A percentile compares a stretch with the other conserved stretches of the same genome.
These are phyloP conservation scores for Lentithecium fluviatile DNA, from an alignment of 495 filamentous ascomycete species.

Conservation along the genomic window DNA sequence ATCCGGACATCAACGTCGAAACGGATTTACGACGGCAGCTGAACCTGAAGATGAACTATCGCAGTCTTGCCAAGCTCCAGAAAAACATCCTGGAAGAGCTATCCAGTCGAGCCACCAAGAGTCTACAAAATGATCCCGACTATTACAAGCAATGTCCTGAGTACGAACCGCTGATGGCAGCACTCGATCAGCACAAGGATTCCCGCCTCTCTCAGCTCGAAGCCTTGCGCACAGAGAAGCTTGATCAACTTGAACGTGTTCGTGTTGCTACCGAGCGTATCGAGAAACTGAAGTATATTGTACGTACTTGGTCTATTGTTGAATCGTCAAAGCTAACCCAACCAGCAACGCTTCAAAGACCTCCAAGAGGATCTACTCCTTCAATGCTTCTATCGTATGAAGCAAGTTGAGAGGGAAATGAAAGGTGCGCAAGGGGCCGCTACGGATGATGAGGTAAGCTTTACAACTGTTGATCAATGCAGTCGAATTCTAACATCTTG, in stretches of 20 bases:
- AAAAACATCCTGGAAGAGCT: constrained; percentile 43
- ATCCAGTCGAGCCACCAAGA: constrained; percentile 35
- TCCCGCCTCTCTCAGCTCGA: constrained; percentile 29
- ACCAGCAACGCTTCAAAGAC: constrained; percentile 21
- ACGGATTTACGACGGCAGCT: constrained; percentile 43
- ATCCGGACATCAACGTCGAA: constrained; percentile 41
- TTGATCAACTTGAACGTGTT: constrained; percentile 22
- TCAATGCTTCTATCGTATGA: constrained; percentile 20
- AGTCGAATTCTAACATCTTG: background rate
- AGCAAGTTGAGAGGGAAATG: constrained; percentile 23
- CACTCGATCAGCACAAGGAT: constrained; percentile 31
- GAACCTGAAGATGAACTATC: constrained; percentile 41
- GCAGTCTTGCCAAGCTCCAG: constrained; percentile 38
- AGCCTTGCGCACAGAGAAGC: constrained; percentile 10
- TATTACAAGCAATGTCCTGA: constrained; percentile 36
- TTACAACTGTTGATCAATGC: background rate
- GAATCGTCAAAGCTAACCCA: background rate
- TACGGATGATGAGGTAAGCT: constrained; percentile 34
- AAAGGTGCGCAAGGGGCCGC: constrained; percentile 14
- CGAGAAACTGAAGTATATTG: constrained; percentile 18
- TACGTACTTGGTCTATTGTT: constrained; percentile 8
- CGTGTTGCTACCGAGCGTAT: constrained; percentile 20
- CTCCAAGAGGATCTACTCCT: constrained; percentile 26
- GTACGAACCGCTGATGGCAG: constrained; percentile 29
- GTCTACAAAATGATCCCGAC: constrained; percentile 36